Percentiles rank a stretch among this genome's conserved stretches.
Evolutionary conservation across 305 asterid species (phyloP).

Genomic region (Fraxinus platypoda): DNA sequence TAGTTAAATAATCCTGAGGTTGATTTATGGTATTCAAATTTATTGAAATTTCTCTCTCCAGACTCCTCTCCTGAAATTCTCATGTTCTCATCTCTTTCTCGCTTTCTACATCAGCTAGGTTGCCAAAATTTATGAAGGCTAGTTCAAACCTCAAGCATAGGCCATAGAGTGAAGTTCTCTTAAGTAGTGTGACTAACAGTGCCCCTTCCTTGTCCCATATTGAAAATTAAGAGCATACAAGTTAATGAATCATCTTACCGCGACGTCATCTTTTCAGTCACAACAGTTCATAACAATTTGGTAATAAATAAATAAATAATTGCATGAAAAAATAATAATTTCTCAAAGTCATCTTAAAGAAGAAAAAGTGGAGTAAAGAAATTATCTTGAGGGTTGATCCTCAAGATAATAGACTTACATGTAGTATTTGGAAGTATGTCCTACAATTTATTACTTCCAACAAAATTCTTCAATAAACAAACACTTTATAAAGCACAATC

Average conservation of each 20-base stretch:
- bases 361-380: background rate
- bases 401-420: background rate
- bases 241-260: background rate
- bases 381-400: background rate
- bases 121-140: background rate
- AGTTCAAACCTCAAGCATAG: background rate
- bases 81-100: background rate
- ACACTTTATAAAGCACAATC: background rate
- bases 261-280: background rate
- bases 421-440: background rate
- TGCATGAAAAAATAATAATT: background rate
- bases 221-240: background rate
- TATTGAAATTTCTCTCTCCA: background rate
- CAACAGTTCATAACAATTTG: background rate
- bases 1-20: background rate
- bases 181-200: background rate
- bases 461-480: background rate
- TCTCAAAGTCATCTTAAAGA: background rate
- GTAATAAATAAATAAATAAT: background rate
- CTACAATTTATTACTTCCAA: background rate
- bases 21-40: background rate
- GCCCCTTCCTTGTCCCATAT: background rate
- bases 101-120: background rate
- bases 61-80: background rate
- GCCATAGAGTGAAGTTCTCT: no score